Evolutionary conservation across 2,329 filamentous ascomycete species (phyloP).

Genomic region (Nemania sp.): DNA sequence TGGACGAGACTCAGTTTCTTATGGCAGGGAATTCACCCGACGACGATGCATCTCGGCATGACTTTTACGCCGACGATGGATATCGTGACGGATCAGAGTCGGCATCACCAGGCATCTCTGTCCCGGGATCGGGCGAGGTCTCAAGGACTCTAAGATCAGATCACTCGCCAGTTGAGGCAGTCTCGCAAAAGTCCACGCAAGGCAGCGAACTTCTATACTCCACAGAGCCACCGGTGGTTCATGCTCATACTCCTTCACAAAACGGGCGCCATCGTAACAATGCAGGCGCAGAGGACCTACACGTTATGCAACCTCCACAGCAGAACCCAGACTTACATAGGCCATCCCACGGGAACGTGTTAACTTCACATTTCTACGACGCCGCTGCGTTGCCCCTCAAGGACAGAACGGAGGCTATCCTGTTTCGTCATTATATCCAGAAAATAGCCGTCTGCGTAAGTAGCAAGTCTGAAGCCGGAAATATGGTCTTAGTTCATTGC

Average conservation of each 20-base stretch:
- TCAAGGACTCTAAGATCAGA: neutral
- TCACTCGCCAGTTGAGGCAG: slow-evolving; percentile 8
- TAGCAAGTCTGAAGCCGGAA: slow-evolving; percentile 2
- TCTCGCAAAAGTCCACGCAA: neutral
- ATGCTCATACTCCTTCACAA: slow-evolving; percentile 14
- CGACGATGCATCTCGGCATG: slow-evolving; percentile 41
- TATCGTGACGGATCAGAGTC: slow-evolving; percentile 33
- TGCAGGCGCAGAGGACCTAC: slow-evolving; percentile 28
- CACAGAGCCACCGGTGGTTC: slow-evolving; percentile 4
- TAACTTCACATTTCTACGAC: slow-evolving; percentile 40
- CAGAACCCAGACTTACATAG: slow-evolving; percentile 25
- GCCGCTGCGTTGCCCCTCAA: slow-evolving; percentile 48
- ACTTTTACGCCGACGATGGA: slow-evolving; percentile 40
- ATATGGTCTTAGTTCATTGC: neutral
- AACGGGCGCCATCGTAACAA: slow-evolving; percentile 19
- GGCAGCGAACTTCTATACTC: slow-evolving; percentile 8
- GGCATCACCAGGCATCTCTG: slow-evolving; percentile 30
- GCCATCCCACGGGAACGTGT: slow-evolving; percentile 30
- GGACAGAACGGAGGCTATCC: slow-evolving; percentile 49
- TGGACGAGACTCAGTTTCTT: slow-evolving; percentile 49
- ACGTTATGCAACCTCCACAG: slow-evolving; percentile 24
- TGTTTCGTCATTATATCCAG: slow-evolving; percentile 54
- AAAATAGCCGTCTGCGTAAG: slow-evolving; percentile 53
- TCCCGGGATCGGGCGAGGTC: slow-evolving; percentile 26
- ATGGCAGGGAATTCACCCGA: slow-evolving; percentile 42